A percentile compares a stretch with the other conserved stretches of the same genome.
Conservation (phyloP, 2,329 filamentous ascomycete species). For the Fusarium fujikuroi region DNA sequence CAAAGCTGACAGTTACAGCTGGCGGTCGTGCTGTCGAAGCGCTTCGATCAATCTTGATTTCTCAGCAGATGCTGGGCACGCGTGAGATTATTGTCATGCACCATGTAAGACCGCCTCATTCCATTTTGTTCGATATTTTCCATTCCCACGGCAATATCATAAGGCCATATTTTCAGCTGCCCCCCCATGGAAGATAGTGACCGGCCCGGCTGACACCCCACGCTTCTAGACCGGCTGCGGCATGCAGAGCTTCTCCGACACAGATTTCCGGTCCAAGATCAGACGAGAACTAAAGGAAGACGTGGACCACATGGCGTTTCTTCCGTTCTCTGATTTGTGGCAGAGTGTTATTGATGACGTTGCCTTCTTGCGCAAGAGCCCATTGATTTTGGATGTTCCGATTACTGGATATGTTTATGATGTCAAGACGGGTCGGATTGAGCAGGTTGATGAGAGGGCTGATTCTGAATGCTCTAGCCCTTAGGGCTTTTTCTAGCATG, state of each 20-base stretch:
- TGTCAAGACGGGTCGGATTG: slow-evolving; percentile 74
- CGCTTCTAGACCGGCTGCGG: slow-evolving; percentile 52
- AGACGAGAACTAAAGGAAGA: slow-evolving; percentile 66
- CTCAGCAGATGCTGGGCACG: slow-evolving; percentile 81
- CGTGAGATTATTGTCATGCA: slow-evolving; percentile 79
- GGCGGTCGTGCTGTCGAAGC: slow-evolving; percentile 75
- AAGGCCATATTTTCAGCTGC: background rate
- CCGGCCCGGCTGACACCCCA: slow-evolving; percentile 37
- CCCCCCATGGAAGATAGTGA: background rate
- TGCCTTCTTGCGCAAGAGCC: slow-evolving; percentile 66
- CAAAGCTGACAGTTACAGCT: slow-evolving; percentile 43
- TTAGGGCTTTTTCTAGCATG: background rate
- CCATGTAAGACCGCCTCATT: slow-evolving; percentile 55
- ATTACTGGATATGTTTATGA: slow-evolving; percentile 83
- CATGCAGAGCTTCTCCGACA: slow-evolving; percentile 77
- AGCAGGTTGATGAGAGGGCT: slow-evolving; percentile 40
- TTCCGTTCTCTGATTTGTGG: slow-evolving; percentile 72
- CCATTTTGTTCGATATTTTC: background rate
- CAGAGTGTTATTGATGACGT: slow-evolving; percentile 75
- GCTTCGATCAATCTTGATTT: slow-evolving; percentile 80
- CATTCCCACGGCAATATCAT: background rate
- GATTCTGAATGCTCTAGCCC: slow-evolving; percentile 32
- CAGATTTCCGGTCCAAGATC: slow-evolving; percentile 65
- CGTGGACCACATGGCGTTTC: slow-evolving; percentile 67
- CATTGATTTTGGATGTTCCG: slow-evolving; percentile 68